Base-by-base conservation (phyloP, 176 grass and related monocot species). In the Saccharum officinarum region DNA sequence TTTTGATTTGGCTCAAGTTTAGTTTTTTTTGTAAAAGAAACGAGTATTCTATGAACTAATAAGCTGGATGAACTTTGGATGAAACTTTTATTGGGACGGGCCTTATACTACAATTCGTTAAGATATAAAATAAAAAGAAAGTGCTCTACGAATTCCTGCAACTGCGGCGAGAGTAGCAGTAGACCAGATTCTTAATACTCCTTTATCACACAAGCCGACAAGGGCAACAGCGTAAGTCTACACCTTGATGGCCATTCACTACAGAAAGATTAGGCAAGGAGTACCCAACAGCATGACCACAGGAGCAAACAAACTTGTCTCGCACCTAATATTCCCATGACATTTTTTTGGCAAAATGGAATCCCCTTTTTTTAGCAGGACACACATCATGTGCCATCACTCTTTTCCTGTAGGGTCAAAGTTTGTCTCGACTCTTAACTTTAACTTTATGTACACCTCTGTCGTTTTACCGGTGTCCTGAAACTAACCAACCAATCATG, bases 191-290 rank as follows among this genome's bases (percentile, higher is more conserved):
- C 65, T 80, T 31, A 16, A 23, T 14, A 10, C 1, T 7, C 30
- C 22, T 69, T 10, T 54, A 59, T 17, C 3, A 69, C 64, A 45
- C 78, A 81, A 81, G 78, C 44, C 22, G 78, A 37, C 78, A 80
- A 68, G 45, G 23, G 68, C 63, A 38, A 69, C 18, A 63, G 67
- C 30, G 11, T 12, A 75, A 33, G 65, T 22, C 22, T 67, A 36
- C 41, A 67, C 40, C 7, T 67, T 22, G 61, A 80, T 67, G 23
- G 22, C 12, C 7, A 11, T 23, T 22, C 30, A 15, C 59, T 10
- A 14, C 10, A 52, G 8, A 30, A 37, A 14, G 67, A 68, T 17
- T 17, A 52, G 78, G 42, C 44, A 68, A 34, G 26, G 41, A 6
- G 73, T 22, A 75, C 73, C 16, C 46, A 54, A 22, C 16, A 20